These are phyloP conservation scores for Hypoxylon sp. DNA, from an alignment of 2,329 filamentous ascomycete genomes.

Conservation along the genomic window DNA sequence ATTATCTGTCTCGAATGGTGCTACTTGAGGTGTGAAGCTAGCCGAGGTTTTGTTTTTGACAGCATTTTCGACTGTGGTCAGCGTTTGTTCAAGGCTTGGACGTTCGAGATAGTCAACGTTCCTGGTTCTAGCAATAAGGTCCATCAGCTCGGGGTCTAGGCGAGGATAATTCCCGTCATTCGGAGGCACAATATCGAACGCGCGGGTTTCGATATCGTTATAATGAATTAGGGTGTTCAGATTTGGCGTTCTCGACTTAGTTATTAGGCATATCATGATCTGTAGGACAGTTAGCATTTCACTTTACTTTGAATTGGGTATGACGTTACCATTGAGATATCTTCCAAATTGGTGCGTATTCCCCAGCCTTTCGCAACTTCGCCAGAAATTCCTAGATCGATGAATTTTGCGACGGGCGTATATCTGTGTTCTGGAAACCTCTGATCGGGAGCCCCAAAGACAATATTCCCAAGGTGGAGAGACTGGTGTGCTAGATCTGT, in stretches of 20 bases:
- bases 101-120: neutral
- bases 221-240: neutral
- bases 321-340: conserved; percentile 14
- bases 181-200: neutral
- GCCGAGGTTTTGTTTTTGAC: neutral
- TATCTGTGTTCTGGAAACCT: conserved; percentile 13
- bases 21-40: neutral
- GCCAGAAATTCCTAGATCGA: neutral
- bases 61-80: neutral
- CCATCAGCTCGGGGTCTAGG: conserved; percentile 12
- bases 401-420: conserved; percentile 5
- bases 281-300: conserved; percentile 1
- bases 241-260: neutral
- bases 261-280: conserved; percentile 11
- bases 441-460: neutral
- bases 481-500: neutral
- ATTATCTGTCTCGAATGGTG: conserved; percentile 8
- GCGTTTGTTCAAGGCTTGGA: neutral
- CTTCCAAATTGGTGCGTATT: neutral
- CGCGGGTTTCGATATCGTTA: neutral
- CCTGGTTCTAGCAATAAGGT: conserved; percentile 5
- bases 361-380: neutral
- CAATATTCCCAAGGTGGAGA: neutral
- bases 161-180: neutral
- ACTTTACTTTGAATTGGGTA: neutral